Evolutionary conservation across 768 basidiomycete genomes (phyloP), one percentile per base, ranked within the genome.

Genomic region (Boletus huronensis): DNA sequence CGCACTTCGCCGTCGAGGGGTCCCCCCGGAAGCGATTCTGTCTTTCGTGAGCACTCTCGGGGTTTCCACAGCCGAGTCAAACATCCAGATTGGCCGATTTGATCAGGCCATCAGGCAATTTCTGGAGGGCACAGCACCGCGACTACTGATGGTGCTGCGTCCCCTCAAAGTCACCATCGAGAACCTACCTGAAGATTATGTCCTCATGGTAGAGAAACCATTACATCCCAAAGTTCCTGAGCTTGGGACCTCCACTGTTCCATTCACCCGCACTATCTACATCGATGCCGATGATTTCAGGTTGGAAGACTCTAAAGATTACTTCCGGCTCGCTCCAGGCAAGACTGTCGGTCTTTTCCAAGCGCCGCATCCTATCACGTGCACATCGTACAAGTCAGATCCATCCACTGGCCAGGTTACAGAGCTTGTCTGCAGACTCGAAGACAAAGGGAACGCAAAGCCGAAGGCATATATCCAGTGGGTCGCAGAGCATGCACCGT

Each of bases 321-420:
- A 97, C 74, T 98, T 95, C 84, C 87, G 97, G 39, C 86, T 99
- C 43, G 93, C 96, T 16, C 97, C 97, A 7, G 95, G 95, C 43
- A 98, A 98, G 77, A 93, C 93, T 0, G 97, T 98, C 40, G 97
- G 97, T 16, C 76, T 99, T 26, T 96, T 98, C 79, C 89, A 94
- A 68, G 93, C 86, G 16, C 94, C 94, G 3, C 75, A 85, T 70
- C 92, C 95, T 8, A 89, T 99, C 66, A 94, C 93, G 23, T 96
- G 93, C 71, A 89, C 84, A n/a, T 90, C 90, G 5, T 90, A 87
- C 78, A 86, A 85, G 72, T 85, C 79, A 1, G 87, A 97, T 70
- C 77, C 85, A 3, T 64, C 69, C 3, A 84, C 84, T 0, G 90
- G 93, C 23, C 74, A 83, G 48, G 87, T 97, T 6, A 77, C 77